phyloP scores from a whole-genome alignment of 1,284 basidiomycete genomes.

The Coniophora puteana region DNA sequence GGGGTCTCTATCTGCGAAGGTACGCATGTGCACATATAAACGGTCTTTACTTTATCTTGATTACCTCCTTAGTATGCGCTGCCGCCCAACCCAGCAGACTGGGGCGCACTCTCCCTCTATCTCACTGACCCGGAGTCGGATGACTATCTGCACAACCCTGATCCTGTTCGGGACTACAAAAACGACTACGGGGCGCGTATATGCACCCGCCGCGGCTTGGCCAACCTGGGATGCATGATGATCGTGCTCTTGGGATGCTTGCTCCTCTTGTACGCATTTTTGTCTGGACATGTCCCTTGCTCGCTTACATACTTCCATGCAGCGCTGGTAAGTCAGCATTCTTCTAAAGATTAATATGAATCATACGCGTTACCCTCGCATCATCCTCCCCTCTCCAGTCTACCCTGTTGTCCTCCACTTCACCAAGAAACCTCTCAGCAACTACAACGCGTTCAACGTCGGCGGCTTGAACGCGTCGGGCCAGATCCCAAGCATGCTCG shows the following conservation, averaged over 20 bases:
- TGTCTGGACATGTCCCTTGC: neutral
- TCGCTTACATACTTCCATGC: conserved; percentile 2
- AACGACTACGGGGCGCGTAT: conserved; percentile 37
- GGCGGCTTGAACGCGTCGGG: conserved; percentile 50
- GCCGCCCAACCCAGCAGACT: conserved; percentile 26
- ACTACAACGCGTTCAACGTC: conserved; percentile 46
- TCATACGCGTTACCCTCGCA: neutral
- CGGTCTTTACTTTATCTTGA: conserved; percentile 3
- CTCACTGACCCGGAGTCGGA: conserved; percentile 24
- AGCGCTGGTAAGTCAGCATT: conserved; percentile 8
- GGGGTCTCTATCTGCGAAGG: conserved; percentile 27
- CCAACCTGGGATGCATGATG: conserved; percentile 43
- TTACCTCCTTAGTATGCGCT: conserved; percentile 22
- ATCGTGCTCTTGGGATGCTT: conserved; percentile 32
- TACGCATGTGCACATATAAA: neutral
- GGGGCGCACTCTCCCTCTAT: conserved; percentile 22
- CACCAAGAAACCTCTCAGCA: conserved; percentile 38
- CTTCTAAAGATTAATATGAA: conserved; percentile 15
- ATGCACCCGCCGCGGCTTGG: conserved; percentile 35
- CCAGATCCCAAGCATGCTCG: conserved; percentile 61
- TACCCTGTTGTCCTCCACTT: conserved; percentile 33
- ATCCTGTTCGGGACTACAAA: conserved; percentile 30
- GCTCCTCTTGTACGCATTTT: conserved; percentile 29
- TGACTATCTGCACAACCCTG: conserved; percentile 29
- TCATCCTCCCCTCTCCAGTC: conserved; percentile 10